Conservation (phyloP, 202 grass and related monocot genomes). For the Digitaria exilis region DNA sequence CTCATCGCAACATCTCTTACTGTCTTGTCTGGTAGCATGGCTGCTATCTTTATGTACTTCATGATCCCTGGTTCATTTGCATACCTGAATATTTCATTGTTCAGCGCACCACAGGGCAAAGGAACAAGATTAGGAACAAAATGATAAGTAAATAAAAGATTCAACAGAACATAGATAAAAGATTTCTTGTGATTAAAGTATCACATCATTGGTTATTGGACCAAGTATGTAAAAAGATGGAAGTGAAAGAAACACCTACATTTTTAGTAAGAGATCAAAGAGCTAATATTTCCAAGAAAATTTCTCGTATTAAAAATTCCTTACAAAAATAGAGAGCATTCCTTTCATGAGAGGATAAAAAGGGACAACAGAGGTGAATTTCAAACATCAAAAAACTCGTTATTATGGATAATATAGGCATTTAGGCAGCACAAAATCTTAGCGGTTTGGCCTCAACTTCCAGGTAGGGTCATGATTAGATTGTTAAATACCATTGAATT, state of each 20-base stretch:
- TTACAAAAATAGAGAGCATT: neutral
- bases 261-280: conserved; percentile 14
- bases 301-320: neutral
- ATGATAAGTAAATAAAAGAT: neutral
- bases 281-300: conserved; percentile 7
- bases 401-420: conserved; percentile 3
- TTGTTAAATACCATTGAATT: conserved; percentile 13
- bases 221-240: conserved; percentile 1
- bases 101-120: conserved; percentile 30
- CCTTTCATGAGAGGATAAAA: too few relatives aligned
- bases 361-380: neutral
- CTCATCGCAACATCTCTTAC: conserved; percentile 99
- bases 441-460: neutral
- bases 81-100: conserved; percentile 59
- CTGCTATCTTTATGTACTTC: conserved; percentile 98
- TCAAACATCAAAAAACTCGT: conserved; percentile 11
- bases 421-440: conserved; percentile 9
- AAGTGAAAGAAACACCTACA: neutral
- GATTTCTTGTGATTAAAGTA: neutral
- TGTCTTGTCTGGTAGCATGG: conserved; percentile 82
- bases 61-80: conserved; percentile 83
- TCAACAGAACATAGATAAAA: conserved; percentile 9
- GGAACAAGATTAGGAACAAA: conserved; percentile 21
- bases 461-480: neutral
- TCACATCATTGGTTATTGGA: neutral